These are phyloP conservation scores for Teunomyces atbi DNA, from an alignment of 805 yeast species.

Conservation along the genomic window DNA sequence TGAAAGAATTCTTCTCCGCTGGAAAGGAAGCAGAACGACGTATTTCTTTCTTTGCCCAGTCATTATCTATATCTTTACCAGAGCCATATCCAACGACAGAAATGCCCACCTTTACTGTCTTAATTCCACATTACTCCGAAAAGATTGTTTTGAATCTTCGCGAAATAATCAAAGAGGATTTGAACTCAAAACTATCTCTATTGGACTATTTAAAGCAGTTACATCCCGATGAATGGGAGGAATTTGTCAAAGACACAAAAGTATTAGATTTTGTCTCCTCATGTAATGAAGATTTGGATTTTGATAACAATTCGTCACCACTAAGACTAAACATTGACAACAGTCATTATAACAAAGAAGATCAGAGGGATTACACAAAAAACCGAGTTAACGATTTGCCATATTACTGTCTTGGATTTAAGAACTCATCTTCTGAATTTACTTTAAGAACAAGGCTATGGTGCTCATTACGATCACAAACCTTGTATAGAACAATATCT, in stretches of 20 bases:
- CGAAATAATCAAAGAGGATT: constrained; percentile 47
- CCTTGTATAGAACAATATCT: constrained; percentile 76
- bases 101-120: constrained; percentile 50
- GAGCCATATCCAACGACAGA: constrained; percentile 48
- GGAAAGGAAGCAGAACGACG: constrained; percentile 53
- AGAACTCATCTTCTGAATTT: constrained; percentile 59
- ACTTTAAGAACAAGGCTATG: constrained; percentile 75
- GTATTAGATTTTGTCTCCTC: constrained; percentile 19
- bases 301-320: background rate
- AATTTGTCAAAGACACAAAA: constrained; percentile 75
- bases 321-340: background rate
- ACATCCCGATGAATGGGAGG: constrained; percentile 75
- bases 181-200: constrained; percentile 51
- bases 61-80: constrained; percentile 47
- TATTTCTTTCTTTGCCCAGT: constrained; percentile 53
- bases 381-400: constrained; percentile 62
- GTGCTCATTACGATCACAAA: constrained; percentile 84
- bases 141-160: constrained; percentile 43
- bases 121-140: constrained; percentile 54
- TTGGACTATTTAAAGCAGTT: constrained; percentile 75
- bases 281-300: constrained; percentile 1
- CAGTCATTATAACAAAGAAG: constrained; percentile 4
- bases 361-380: constrained; percentile 12
- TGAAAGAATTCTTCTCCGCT: constrained; percentile 41
- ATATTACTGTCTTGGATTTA: constrained; percentile 70